Percentiles rank a stretch among this genome's conserved stretches.
Evolutionary conservation across 129 eudicot genomes (phyloP).

Genomic region (Solidago caesia): DNA sequence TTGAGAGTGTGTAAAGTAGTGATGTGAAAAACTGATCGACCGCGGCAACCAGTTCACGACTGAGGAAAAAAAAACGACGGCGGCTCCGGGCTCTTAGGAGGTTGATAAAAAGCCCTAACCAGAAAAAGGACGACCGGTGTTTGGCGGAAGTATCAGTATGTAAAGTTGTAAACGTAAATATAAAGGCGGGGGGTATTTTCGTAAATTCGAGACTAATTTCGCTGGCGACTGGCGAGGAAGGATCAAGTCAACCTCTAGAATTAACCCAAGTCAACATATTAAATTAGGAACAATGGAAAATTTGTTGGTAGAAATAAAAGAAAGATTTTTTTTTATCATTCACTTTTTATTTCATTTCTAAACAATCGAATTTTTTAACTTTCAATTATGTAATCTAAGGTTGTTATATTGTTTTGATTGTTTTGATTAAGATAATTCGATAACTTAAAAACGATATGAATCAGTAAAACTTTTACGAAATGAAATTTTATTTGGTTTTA

Average conservation of each 20-base stretch:
- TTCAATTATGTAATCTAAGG: too few relatives aligned
- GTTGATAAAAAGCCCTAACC: constrained; percentile 35
- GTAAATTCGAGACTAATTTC: constrained; percentile 9
- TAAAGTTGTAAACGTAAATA: neutral
- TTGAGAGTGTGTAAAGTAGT: constrained; percentile 7
- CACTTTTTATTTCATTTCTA: too few relatives aligned
- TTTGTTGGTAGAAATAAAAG: too few relatives aligned
- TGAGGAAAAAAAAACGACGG: constrained; percentile 7
- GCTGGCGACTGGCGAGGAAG: neutral
- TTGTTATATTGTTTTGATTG: too few relatives aligned
- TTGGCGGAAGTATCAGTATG: neutral
- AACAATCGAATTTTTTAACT: too few relatives aligned
- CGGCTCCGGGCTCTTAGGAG: constrained; percentile 36
- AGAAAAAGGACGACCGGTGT: constrained; percentile 28
- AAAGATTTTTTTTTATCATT: too few relatives aligned
- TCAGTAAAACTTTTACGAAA: too few relatives aligned
- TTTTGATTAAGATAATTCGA: too few relatives aligned
- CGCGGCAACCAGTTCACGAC: neutral
- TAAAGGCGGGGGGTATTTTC: constrained; percentile 13
- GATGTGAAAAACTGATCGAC: constrained; percentile 14
- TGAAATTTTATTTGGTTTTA: too few relatives aligned
- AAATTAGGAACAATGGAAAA: too few relatives aligned
- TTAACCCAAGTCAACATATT: neutral
- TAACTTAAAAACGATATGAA: too few relatives aligned
- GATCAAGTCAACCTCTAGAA: neutral